Conservation (phyloP, 140 eudicot genomes). For the Senecio squalidus region DNA sequence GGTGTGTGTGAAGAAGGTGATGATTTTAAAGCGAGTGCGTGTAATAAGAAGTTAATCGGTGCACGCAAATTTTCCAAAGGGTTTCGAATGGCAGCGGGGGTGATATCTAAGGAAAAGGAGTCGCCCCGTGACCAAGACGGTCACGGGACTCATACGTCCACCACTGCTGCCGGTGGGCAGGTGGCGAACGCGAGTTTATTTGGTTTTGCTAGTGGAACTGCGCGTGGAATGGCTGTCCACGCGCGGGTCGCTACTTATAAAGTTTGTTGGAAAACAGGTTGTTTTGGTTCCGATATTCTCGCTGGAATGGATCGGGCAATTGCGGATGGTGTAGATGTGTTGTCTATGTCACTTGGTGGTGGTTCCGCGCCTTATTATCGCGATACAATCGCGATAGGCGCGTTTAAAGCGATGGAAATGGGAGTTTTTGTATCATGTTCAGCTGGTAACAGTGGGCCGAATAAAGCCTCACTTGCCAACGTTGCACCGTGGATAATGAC, state of each 20-base stretch:
- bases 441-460: constrained; percentile 87
- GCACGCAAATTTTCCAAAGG: constrained; percentile 66
- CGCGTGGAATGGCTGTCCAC: constrained; percentile 82
- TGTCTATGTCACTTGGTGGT: constrained; percentile 81
- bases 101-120: constrained; percentile 28
- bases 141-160: constrained; percentile 89
- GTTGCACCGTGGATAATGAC: constrained; percentile 96
- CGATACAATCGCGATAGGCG: constrained; percentile 77
- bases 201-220: constrained; percentile 78
- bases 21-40: constrained; percentile 36
- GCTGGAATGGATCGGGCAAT: constrained; percentile 86
- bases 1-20: constrained; percentile 60
- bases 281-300: constrained; percentile 73
- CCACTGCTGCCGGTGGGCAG: constrained; percentile 67
- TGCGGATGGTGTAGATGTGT: constrained; percentile 69
- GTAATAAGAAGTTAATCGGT: constrained; percentile 77
- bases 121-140: constrained; percentile 87
- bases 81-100: constrained; percentile 48
- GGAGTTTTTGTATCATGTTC: constrained; percentile 86
- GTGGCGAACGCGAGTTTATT: constrained; percentile 69
- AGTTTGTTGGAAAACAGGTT: constrained; percentile 74
- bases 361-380: constrained; percentile 61
- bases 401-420: constrained; percentile 74
- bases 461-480: constrained; percentile 48
- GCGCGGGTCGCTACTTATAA: constrained; percentile 75